phyloP scores from a whole-genome alignment of 495 filamentous ascomycete species.

The Talaromyces borbonicus region DNA sequence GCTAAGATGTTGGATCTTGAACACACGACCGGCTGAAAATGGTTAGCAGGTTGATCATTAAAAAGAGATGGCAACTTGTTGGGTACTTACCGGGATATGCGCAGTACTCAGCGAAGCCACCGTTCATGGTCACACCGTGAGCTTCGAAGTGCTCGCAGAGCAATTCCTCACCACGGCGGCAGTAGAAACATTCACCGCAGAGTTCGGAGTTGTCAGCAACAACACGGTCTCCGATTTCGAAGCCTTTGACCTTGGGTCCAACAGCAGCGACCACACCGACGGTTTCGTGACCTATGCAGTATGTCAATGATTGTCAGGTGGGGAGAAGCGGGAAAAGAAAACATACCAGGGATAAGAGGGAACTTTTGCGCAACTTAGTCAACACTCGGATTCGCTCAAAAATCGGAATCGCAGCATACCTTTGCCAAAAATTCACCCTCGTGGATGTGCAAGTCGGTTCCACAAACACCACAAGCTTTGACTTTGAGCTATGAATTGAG shows the following conservation, averaged over 20 bases:
- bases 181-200: conserved; percentile 66
- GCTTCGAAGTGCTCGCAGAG: conserved; percentile 63
- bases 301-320: neutral
- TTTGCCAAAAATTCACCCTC: conserved; percentile 54
- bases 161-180: conserved; percentile 55
- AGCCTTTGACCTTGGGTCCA: conserved; percentile 50
- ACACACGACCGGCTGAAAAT: conserved; percentile 51
- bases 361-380: conserved; percentile 28
- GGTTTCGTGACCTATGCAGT: conserved; percentile 27
- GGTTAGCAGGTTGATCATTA: conserved; percentile 10
- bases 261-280: conserved; percentile 46
- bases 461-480: conserved; percentile 62
- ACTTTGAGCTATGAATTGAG: conserved; percentile 28
- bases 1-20: conserved; percentile 59
- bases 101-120: conserved; percentile 64
- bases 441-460: conserved; percentile 58
- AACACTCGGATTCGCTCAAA: conserved; percentile 8
- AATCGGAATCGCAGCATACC: conserved; percentile 22
- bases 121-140: conserved; percentile 55
- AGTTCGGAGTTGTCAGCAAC: conserved; percentile 49
- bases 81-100: conserved; percentile 27
- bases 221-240: conserved; percentile 56
- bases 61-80: neutral
- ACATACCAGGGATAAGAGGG: conserved; percentile 42
- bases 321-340: neutral